These are phyloP conservation scores for Suillus tomentosus DNA, from an alignment of 768 basidiomycete genomes.

Conservation along the genomic window DNA sequence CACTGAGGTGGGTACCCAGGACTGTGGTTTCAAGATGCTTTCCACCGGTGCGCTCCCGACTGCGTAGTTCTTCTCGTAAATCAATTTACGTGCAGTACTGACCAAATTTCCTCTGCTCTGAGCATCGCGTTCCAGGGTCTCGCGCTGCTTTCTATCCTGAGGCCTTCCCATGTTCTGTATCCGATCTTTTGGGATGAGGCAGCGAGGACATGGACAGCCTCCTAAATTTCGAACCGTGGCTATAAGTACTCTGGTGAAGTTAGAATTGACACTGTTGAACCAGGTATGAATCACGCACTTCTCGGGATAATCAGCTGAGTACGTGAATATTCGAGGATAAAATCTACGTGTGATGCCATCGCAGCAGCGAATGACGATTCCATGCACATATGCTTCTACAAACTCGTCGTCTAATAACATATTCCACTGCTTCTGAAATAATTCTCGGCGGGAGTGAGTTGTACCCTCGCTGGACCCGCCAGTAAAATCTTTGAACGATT, in stretches of 20 bases:
- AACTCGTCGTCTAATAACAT: slow-evolving; percentile 27
- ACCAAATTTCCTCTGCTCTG: not conserved
- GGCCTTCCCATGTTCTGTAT: slow-evolving; percentile 14
- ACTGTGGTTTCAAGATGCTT: not conserved
- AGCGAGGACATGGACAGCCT: slow-evolving; percentile 31
- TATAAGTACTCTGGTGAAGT: slow-evolving; percentile 21
- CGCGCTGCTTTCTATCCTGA: slow-evolving; percentile 8
- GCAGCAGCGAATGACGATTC: slow-evolving; percentile 18
- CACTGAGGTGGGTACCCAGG: not conserved
- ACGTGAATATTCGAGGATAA: slow-evolving; percentile 25
- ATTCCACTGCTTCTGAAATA: slow-evolving; percentile 24
- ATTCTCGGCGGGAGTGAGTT: slow-evolving; percentile 21
- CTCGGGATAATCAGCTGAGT: slow-evolving; percentile 29
- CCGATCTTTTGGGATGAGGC: slow-evolving; percentile 18
- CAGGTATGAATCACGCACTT: slow-evolving; percentile 22
- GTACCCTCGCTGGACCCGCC: not conserved
- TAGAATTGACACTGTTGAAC: not conserved
- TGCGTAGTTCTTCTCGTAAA: not conserved
- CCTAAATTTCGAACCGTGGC: slow-evolving; percentile 25
- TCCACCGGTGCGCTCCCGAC: not conserved
- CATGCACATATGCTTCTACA: slow-evolving; percentile 20
- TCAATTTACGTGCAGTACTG: not conserved
- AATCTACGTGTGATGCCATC: slow-evolving; percentile 20
- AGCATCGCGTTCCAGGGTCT: slow-evolving; percentile 3
- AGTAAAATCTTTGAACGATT: slow-evolving; percentile 1